Conservation (phyloP, 2,329 filamentous ascomycete genomes). For the Xylaria sp. region DNA sequence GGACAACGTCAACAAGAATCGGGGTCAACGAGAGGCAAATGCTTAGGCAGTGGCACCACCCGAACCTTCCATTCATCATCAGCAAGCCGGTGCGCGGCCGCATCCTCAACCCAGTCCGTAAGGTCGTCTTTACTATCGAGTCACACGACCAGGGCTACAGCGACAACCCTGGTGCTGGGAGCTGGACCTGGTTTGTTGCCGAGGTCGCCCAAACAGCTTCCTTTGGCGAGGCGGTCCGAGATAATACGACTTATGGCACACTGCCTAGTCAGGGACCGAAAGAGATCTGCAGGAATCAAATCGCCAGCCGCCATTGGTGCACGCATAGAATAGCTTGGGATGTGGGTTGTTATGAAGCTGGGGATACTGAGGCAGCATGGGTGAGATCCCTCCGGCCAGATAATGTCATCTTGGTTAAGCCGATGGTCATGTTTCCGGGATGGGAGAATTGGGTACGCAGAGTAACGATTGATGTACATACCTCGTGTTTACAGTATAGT, state of each 20-base stretch:
- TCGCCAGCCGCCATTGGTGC: no score
- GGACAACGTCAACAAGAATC: conserved; percentile 16
- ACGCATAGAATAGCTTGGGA: no score
- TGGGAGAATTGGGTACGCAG: conserved; percentile 24
- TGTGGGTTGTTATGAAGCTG: no score
- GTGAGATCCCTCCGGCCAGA: no score
- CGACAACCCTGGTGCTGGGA: no score
- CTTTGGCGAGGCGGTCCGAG: background rate
- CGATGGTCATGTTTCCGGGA: conserved; percentile 21
- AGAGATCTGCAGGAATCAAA: no score
- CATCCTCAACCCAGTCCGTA: conserved; percentile 1
- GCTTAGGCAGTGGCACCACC: conserved; percentile 24
- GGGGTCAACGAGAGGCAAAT: conserved; percentile 14
- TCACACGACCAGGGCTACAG: conserved; percentile 20
- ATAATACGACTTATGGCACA: background rate
- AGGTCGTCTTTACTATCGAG: conserved; percentile 19
- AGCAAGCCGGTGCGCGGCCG: conserved; percentile 14
- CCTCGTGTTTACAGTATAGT: conserved; percentile 11
- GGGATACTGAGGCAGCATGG: no score
- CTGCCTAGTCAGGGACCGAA: background rate
- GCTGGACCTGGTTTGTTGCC: no score
- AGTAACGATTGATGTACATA: conserved; percentile 26
- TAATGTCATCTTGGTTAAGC: conserved; percentile 5
- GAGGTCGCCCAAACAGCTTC: no score
- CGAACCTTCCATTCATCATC: conserved; percentile 21